Evolutionary conservation across 148 eudicot genomes (phyloP).

Genomic region (Amaranthus cruentus): DNA sequence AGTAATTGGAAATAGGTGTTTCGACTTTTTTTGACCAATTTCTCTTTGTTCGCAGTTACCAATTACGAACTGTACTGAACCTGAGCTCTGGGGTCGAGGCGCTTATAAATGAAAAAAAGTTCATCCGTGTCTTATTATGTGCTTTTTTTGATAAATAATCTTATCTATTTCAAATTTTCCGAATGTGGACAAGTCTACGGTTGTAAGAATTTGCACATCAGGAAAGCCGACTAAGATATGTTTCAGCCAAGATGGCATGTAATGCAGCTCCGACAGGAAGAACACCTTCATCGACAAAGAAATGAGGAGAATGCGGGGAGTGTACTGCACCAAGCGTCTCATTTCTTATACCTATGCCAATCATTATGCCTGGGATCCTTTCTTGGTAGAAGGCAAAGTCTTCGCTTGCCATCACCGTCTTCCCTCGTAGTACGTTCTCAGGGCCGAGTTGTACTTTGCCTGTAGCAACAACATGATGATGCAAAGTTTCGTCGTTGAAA

Average conservation of each 20-base stretch:
- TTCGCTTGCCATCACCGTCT: constrained; percentile 71
- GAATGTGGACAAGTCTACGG: no score
- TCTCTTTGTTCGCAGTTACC: no score
- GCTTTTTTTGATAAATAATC: no score
- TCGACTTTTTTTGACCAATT: no score
- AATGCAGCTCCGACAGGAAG: constrained; percentile 71
- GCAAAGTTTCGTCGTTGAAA: constrained; percentile 48
- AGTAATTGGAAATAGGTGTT: no score
- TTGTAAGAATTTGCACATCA: neutral
- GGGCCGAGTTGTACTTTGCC: constrained; percentile 54
- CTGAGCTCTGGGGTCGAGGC: no score
- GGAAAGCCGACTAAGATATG: constrained; percentile 39
- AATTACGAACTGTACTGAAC: no score
- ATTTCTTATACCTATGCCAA: constrained; percentile 63
- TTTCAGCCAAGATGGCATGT: constrained; percentile 55
- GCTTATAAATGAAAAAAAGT: no score
- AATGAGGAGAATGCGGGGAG: constrained; percentile 65
- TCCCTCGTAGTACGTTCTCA: constrained; percentile 33
- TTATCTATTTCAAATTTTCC: no score
- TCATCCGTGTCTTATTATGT: no score
- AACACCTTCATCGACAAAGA: constrained; percentile 71
- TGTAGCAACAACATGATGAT: constrained; percentile 42
- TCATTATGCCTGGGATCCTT: constrained; percentile 57
- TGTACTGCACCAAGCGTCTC: constrained; percentile 52
- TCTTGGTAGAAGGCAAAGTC: constrained; percentile 84